Evolutionary conservation across 257 asterid genomes (phyloP).

Genomic region (Solanum rostratum): DNA sequence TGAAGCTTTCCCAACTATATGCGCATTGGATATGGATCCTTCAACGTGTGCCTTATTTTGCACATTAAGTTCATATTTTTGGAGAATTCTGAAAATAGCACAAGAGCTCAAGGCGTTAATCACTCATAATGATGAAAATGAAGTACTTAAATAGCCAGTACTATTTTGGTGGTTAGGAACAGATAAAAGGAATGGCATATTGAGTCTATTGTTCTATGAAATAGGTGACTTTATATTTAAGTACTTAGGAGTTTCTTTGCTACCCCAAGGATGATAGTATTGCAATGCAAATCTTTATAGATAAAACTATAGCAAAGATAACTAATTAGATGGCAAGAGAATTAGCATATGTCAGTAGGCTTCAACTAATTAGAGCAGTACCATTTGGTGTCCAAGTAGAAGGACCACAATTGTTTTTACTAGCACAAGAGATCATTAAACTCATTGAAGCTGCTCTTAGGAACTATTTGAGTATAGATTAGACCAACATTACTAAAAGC

Average conservation of each 20-base stretch:
- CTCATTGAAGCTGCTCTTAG: too few species aligned
- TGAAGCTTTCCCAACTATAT: not conserved
- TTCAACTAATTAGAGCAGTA: too few species aligned
- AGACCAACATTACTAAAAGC: too few species aligned
- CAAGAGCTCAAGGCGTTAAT: not conserved
- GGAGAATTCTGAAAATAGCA: not conserved
- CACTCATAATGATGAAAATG: not conserved
- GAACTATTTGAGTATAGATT: too few species aligned
- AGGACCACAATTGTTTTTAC: too few species aligned
- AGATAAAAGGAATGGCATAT: not conserved
- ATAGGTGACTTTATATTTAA: not conserved
- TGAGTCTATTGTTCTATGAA: not conserved
- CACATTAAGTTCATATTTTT: not conserved
- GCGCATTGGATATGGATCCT: not conserved
- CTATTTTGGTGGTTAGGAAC: not conserved
- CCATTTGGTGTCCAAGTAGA: too few species aligned
- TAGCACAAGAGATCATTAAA: too few species aligned
- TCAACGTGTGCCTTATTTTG: not conserved
- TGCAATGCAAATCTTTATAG: not conserved
- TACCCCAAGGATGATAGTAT: not conserved
- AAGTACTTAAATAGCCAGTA: not conserved
- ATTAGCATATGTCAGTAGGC: too few species aligned
- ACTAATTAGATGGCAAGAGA: too few species aligned
- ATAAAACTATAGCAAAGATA: too few species aligned
- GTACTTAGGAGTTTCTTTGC: not conserved